Percentiles rank a stretch among this genome's conserved stretches.
Evolutionary conservation across 805 yeast species (phyloP).

Genomic region (Deakozyma indianensis): DNA sequence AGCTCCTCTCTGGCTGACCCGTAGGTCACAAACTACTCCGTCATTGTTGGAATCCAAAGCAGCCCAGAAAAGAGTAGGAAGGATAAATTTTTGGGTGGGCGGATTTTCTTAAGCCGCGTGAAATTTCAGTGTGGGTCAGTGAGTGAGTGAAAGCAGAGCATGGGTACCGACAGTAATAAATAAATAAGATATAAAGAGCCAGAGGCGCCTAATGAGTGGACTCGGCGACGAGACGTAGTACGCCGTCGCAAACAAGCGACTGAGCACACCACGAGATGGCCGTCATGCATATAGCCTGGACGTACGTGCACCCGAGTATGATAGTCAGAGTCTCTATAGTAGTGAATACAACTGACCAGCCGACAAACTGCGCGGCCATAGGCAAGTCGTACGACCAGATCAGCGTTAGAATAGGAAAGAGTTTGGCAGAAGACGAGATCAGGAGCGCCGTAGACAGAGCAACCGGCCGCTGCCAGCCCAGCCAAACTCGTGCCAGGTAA

Average conservation of each 20-base stretch:
- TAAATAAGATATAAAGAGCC: no score
- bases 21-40: no score
- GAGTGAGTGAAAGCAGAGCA: no score
- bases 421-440: conserved; percentile 63
- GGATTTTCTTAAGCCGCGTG: no score
- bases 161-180: background rate
- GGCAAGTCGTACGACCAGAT: conserved; percentile 95
- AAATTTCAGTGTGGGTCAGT: no score
- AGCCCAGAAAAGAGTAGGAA: background rate
- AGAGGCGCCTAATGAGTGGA: background rate
- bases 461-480: conserved; percentile 26
- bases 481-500: conserved; percentile 17
- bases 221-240: background rate
- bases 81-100: background rate
- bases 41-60: background rate
- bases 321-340: background rate
- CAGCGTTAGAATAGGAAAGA: conserved; percentile 83
- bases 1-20: background rate
- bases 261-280: background rate
- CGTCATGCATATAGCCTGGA: background rate
- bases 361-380: conserved; percentile 20
- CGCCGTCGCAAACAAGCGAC: background rate
- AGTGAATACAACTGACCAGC: background rate
- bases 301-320: background rate
- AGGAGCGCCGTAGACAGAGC: conserved; percentile 53